Conservation (phyloP, 2,329 filamentous ascomycete species). For the Ascochyta fabae region DNA sequence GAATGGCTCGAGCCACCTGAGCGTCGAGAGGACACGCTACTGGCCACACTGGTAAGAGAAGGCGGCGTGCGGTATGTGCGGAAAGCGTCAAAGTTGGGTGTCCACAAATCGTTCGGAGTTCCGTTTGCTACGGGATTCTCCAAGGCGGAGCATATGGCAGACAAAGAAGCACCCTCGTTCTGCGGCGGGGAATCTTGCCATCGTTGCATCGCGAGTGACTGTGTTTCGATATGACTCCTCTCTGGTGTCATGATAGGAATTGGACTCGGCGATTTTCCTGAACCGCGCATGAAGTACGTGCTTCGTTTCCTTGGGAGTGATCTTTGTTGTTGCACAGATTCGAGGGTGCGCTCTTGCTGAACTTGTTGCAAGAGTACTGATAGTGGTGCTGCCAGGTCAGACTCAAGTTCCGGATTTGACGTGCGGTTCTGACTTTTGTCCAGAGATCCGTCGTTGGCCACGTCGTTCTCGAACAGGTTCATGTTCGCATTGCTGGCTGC, state of each 20-base stretch:
- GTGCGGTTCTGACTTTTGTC: not conserved
- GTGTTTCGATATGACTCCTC: constrained; percentile 5
- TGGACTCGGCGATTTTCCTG: constrained; percentile 9
- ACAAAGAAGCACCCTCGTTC: constrained; percentile 67
- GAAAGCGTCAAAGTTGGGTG: constrained; percentile 28
- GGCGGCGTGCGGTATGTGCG: constrained; percentile 49
- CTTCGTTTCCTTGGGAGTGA: constrained; percentile 15
- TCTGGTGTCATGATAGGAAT: constrained; percentile 14
- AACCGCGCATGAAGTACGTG: constrained; percentile 11
- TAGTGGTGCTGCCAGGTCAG: constrained; percentile 13
- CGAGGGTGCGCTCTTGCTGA: constrained; percentile 11
- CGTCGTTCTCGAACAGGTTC: constrained; percentile 6
- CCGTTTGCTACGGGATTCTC: constrained; percentile 23
- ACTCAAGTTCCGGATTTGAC: not conserved
- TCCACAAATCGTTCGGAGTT: constrained; percentile 30
- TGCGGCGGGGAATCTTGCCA: constrained; percentile 71
- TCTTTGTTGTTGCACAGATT: constrained; percentile 5
- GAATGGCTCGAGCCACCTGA: constrained; percentile 53
- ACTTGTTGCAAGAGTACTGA: constrained; percentile 14
- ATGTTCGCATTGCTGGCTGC: not conserved
- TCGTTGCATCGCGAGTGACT: constrained; percentile 61
- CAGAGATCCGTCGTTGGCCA: not conserved
- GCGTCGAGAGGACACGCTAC: constrained; percentile 55
- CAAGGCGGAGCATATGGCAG: constrained; percentile 67
- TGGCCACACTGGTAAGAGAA: constrained; percentile 52